Evolutionary conservation across 2,329 filamentous ascomycete species (phyloP).

Genomic region (Neoscytalidium dimidiatum): DNA sequence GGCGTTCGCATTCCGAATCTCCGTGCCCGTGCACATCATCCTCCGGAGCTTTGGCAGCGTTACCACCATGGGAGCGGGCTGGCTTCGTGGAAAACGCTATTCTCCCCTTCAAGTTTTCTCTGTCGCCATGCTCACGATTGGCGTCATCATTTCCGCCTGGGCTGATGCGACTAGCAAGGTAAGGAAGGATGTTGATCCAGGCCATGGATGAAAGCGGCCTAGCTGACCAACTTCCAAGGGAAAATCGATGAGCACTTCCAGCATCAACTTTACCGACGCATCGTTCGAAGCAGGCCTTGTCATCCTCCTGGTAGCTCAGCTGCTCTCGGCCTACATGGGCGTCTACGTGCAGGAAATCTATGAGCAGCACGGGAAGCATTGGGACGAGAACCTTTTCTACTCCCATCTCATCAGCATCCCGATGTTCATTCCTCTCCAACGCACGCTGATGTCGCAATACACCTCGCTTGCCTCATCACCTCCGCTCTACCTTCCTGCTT

Average conservation of each 20-base stretch:
- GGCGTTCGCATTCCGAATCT: slow-evolving; percentile 96
- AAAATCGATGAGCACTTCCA: slow-evolving; percentile 45
- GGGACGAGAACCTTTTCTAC: slow-evolving; percentile 97
- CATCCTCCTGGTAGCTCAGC: slow-evolving; percentile 83
- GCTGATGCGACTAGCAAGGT: slow-evolving; percentile 87
- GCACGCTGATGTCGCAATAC: slow-evolving; percentile 66
- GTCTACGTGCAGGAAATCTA: slow-evolving; percentile 94
- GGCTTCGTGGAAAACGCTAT: slow-evolving; percentile 82
- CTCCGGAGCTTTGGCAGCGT: slow-evolving; percentile 93
- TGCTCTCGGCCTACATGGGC: slow-evolving; percentile 91
- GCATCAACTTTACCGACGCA: slow-evolving; percentile 39
- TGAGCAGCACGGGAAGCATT: slow-evolving; percentile 79
- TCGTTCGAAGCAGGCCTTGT: slow-evolving; percentile 70
- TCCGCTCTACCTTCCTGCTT: slow-evolving; percentile 51
- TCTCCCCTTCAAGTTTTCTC: slow-evolving; percentile 77
- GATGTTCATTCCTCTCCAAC: slow-evolving; percentile 72
- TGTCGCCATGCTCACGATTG: slow-evolving; percentile 79
- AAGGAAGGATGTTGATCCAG: slow-evolving; percentile 30
- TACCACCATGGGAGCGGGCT: slow-evolving; percentile 91
- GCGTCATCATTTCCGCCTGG: slow-evolving; percentile 85
- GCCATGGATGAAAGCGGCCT: neutral
- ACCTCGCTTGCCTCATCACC: slow-evolving; percentile 63
- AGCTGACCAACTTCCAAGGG: slow-evolving; percentile 32
- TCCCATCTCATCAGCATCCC: slow-evolving; percentile 75
- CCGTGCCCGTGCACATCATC: slow-evolving; percentile 95